These are phyloP conservation scores for Berberis thunbergii DNA, from an alignment of 164 flowering plant genomes.

Conservation along the genomic window DNA sequence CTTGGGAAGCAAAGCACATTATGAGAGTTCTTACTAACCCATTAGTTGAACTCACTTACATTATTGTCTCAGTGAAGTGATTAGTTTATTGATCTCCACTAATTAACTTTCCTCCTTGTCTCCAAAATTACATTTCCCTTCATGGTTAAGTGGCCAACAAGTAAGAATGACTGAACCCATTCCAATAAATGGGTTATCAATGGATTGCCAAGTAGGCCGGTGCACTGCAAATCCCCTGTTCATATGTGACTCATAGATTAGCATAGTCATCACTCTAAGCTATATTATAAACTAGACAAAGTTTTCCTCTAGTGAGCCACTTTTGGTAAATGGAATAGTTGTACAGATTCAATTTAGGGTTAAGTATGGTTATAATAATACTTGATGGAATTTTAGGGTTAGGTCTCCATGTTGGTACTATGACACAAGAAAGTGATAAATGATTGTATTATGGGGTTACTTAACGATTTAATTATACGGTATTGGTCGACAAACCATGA, in stretches of 20 bases:
- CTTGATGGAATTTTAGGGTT: constrained; percentile 18
- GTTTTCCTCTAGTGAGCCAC: neutral
- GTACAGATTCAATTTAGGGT: neutral
- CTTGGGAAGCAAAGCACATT: constrained; percentile 1
- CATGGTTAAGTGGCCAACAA: constrained; percentile 50
- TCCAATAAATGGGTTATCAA: constrained; percentile 12
- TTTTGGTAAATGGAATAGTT: neutral
- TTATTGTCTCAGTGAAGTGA: constrained; percentile 12
- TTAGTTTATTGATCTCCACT: constrained; percentile 14
- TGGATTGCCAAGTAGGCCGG: constrained; percentile 20
- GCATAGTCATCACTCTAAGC: neutral
- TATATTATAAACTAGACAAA: neutral
- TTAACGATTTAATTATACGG: constrained; percentile 13
- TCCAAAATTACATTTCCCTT: constrained; percentile 19
- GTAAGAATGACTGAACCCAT: constrained; percentile 18
- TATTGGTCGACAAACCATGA: constrained; percentile 47
- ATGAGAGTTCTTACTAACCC: neutral
- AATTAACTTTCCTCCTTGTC: constrained; percentile 33
- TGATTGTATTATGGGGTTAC: constrained; percentile 19
- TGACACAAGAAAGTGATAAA: constrained; percentile 31
- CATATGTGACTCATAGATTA: neutral
- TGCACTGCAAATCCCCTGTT: neutral
- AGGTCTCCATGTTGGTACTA: constrained; percentile 15
- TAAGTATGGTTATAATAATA: neutral
- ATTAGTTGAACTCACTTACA: constrained; percentile 16